Evolutionary conservation across 257 asterid genomes (phyloP).

Genomic region (Jaltomata sinuosa): DNA sequence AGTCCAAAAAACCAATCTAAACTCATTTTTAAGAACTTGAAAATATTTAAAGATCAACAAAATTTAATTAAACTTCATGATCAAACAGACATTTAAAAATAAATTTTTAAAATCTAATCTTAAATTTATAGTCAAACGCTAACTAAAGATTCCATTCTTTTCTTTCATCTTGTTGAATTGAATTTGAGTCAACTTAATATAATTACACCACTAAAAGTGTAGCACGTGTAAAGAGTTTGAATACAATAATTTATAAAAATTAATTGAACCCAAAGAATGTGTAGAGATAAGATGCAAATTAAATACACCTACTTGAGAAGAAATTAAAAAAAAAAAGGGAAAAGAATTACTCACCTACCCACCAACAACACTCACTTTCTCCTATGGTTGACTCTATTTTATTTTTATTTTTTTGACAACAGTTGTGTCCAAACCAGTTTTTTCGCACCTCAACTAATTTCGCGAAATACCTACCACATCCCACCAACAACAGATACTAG

Average conservation of each 20-base stretch:
- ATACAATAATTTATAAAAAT: too few species aligned
- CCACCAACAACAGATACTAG: too few species aligned
- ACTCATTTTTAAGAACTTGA: background rate
- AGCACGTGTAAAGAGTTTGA: background rate
- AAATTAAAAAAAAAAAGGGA: background rate
- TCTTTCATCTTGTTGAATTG: background rate
- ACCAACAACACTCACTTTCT: background rate
- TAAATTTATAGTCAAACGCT: background rate
- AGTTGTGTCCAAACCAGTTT: too few species aligned
- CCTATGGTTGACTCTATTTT: background rate
- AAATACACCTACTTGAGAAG: background rate
- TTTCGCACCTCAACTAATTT: too few species aligned
- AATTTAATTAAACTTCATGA: background rate
- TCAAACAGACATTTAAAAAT: background rate
- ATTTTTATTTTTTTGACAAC: too few species aligned
- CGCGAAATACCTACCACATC: too few species aligned
- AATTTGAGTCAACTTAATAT: background rate
- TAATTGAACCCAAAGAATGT: background rate
- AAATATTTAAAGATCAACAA: background rate
- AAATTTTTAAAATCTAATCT: background rate
- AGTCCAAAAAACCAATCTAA: too few species aligned
- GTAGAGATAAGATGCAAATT: background rate
- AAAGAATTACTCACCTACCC: background rate
- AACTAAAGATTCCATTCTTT: background rate
- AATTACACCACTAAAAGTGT: background rate